Base-by-base conservation (phyloP, 371 early-diverging fungal species). In the Actinomortierella ambigua region DNA sequence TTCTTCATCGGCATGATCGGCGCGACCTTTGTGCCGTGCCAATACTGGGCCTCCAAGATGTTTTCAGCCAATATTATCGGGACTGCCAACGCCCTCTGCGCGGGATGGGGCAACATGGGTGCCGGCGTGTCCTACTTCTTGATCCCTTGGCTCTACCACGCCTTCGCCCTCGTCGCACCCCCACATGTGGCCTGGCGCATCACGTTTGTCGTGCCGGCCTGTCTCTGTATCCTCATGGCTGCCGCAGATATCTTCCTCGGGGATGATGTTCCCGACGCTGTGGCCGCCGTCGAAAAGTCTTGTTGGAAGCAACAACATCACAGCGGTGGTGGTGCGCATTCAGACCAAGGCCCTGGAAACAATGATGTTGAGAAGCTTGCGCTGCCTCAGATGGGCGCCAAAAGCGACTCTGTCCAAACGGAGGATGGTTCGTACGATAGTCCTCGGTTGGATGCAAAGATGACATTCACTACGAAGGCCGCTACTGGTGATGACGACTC, bases 61-160 rank as follows among this genome's bases (percentile, higher is more conserved):
- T 88, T 88, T 68, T 50, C 75, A 17, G 52, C 65, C 18, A 67
- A 80, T 9, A 73, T 85, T 48, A 81, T 88, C 39, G 84, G 89
- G 8, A 80, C 85, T 24, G 89, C 88, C 34, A 88, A 88, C 68
- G 88, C 88, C 18, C 52, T 87, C 43, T 80, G 80, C 3, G 89
- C 80, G 40, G 89, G 89, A 9, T 86, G 87, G 81, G 88, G 88
- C 23, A 88, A 88, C 59, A 85, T 86, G 82, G 88, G 88, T 26
- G 88, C 78, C 29, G 88, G 88, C 17, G 65, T 84, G 13, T 82
- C 86, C 18, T 83, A 79, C 63, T 67, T 86, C 34, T 13, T 87
- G 50, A 82, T 87, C 69, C 86, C 87, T 15, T 77, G 79, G 28
- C 61, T 87, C 20, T 81, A 69, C 59, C 65, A 75, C 40, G 69